These are phyloP conservation scores for Vinca major DNA, from an alignment of 305 asterid genomes.

Conservation along the genomic window DNA sequence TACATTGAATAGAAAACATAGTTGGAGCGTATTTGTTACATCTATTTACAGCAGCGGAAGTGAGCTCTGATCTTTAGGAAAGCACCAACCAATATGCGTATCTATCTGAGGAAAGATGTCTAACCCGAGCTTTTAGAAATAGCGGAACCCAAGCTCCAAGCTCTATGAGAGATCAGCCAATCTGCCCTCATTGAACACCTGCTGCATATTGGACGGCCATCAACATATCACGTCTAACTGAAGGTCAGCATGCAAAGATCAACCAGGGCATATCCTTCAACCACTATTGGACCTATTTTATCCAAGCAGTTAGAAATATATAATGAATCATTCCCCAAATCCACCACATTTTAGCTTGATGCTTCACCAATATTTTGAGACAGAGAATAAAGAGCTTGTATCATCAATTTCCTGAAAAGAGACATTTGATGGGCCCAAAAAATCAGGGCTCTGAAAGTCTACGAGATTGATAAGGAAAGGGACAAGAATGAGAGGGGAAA, in stretches of 20 bases:
- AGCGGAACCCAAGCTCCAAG: constrained; percentile 21
- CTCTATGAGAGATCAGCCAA: constrained; percentile 19
- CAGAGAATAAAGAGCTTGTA: background rate
- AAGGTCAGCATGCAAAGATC: constrained; percentile 3
- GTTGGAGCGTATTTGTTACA: constrained; percentile 18
- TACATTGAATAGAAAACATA: constrained; percentile 24
- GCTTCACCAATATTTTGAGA: constrained; percentile 1
- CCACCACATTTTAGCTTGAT: constrained; percentile 5
- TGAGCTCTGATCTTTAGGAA: constrained; percentile 30
- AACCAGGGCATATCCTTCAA: background rate
- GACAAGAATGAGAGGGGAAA: constrained; percentile 9
- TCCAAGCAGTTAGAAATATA: constrained; percentile 4
- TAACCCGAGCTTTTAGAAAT: constrained; percentile 26
- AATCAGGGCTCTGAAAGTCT: background rate
- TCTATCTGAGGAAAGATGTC: constrained; percentile 31
- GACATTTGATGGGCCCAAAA: background rate
- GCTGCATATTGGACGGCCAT: constrained; percentile 2
- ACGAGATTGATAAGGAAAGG: background rate
- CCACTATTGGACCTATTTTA: constrained; percentile 2
- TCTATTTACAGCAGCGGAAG: constrained; percentile 25
- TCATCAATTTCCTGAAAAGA: constrained; percentile 15
- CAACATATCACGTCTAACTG: constrained; percentile 7
- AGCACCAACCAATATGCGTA: constrained; percentile 30
- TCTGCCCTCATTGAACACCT: constrained; percentile 15
- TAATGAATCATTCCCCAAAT: constrained; percentile 4